A percentile compares a stretch with the other conserved stretches of the same genome.
Evolutionary conservation across 2,329 filamentous ascomycete species (phyloP).

Genomic region (Thielaviopsis cerberus): DNA sequence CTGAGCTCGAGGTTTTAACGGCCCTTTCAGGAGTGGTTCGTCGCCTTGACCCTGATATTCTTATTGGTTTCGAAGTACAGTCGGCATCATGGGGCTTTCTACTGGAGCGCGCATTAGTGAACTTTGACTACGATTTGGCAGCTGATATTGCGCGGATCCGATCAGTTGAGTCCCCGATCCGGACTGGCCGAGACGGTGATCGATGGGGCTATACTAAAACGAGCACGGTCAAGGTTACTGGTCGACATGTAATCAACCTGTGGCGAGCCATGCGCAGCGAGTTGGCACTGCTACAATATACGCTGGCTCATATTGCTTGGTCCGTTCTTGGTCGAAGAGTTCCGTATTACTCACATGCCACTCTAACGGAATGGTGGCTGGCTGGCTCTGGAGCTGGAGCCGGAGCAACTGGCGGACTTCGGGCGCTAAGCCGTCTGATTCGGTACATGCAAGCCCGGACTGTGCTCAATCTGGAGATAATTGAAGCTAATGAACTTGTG

Average conservation of each 20-base stretch:
- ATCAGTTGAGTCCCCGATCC: constrained; percentile 15
- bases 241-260: constrained; percentile 88
- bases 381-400: background rate
- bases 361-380: constrained; percentile 63
- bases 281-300: constrained; percentile 80
- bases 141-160: constrained; percentile 44
- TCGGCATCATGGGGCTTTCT: constrained; percentile 89
- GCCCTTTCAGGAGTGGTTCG: constrained; percentile 77
- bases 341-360: constrained; percentile 66
- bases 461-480: constrained; percentile 69
- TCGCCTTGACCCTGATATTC: constrained; percentile 68
- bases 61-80: constrained; percentile 90
- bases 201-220: constrained; percentile 89
- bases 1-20: constrained; percentile 70
- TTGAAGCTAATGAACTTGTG: constrained; percentile 78
- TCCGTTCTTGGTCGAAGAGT: constrained; percentile 74
- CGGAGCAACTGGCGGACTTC: background rate
- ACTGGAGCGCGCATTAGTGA: constrained; percentile 68
- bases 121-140: constrained; percentile 79
- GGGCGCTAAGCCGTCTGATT: constrained; percentile 46
- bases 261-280: constrained; percentile 94
- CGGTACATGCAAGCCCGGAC: constrained; percentile 61
- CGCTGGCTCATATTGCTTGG: constrained; percentile 87
- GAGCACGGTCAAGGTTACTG: constrained; percentile 80
- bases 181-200: constrained; percentile 72